A percentile compares a stretch with the other conserved stretches of the same genome.
These are phyloP conservation scores for Coemansia sp. DNA, from an alignment of 192 early-diverging fungal genomes.

Conservation along the genomic window DNA sequence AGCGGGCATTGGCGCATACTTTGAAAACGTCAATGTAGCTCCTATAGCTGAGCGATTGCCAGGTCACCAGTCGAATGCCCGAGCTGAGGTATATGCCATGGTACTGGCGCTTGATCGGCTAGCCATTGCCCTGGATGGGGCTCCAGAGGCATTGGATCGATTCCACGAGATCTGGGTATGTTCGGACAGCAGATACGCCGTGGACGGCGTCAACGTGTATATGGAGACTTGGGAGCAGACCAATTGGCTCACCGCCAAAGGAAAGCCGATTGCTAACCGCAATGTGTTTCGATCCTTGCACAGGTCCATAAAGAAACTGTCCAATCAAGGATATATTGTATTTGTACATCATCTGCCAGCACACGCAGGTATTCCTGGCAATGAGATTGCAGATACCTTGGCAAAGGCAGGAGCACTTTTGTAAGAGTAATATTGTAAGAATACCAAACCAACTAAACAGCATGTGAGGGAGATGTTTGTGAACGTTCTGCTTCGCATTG, in stretches of 20 bases:
- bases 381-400: conserved; percentile 49
- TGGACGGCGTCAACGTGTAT: conserved; percentile 47
- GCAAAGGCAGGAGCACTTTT: conserved; percentile 52
- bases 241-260: conserved; percentile 44
- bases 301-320: conserved; percentile 8
- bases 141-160: not conserved
- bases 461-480: not conserved
- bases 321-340: conserved; percentile 24
- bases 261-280: conserved; percentile 45
- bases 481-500: not conserved
- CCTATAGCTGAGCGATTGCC: conserved; percentile 31
- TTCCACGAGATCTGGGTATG: conserved; percentile 45
- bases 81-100: conserved; percentile 44
- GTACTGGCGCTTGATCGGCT: conserved; percentile 22
- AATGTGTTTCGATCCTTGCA: conserved; percentile 31
- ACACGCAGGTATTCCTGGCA: conserved; percentile 42
- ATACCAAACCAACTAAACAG: not conserved
- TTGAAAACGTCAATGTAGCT: conserved; percentile 18
- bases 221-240: conserved; percentile 39
- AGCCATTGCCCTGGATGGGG: not conserved
- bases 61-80: conserved; percentile 40
- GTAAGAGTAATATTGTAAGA: not conserved
- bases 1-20: conserved; percentile 47
- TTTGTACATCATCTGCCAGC: conserved; percentile 51
- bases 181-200: conserved; percentile 50